Evolutionary conservation across 371 early-diverging fungal species (phyloP), one percentile per base, ranked within the genome.

Genomic region (Haplosporangium sp.): DNA sequence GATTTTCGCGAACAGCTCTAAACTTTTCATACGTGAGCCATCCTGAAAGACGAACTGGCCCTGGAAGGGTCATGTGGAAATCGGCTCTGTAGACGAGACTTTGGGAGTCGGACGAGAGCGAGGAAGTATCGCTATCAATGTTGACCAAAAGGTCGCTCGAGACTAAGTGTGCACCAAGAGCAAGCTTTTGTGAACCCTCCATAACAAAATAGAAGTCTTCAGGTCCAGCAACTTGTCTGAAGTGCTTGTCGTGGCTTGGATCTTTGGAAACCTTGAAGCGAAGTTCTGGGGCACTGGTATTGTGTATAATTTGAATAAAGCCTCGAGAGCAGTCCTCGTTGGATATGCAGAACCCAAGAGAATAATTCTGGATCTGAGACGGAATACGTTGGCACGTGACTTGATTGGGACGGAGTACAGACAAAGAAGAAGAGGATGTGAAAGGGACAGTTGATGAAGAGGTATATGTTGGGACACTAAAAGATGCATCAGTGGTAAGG

Each of bases 131-230:
- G 3, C 39, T 39, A 53, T 62, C 59, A 17, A 61, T 7, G 6
- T 62, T 38, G 65, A 75, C 67, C 44, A 61, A 17, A 7, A 75
- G 63, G 20, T 75, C 63, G 7, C 38, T 61, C 13, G 69, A 40
- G 35, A 75, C 76, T 50, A 75, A 50, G 4, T 75, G 76, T 10
- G 77, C 69, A 10, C 67, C 57, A n/a, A 76, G 47, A n/a, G 77
- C 72, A 42, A 76, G 53, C 52, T 65, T 67, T 38, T 76, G 77
- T 8, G 68, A 44, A 17, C 77, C 77, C 6, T 76, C 68, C 10
- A 76, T 2, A 37, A 71, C 4, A 56, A 76, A 67, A 60, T 76
- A 76, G 59, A 71, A 76, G 56, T 76, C 77, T 7, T 76, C 69
- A 13, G 77, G 77, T 15, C 77, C 72, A 4, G 77, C 72, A 0